A percentile compares a stretch with the other conserved stretches of the same genome.
phyloP scores from a whole-genome alignment of 2,329 filamentous ascomycete species.

The Rhytidhysteron rufulum region DNA sequence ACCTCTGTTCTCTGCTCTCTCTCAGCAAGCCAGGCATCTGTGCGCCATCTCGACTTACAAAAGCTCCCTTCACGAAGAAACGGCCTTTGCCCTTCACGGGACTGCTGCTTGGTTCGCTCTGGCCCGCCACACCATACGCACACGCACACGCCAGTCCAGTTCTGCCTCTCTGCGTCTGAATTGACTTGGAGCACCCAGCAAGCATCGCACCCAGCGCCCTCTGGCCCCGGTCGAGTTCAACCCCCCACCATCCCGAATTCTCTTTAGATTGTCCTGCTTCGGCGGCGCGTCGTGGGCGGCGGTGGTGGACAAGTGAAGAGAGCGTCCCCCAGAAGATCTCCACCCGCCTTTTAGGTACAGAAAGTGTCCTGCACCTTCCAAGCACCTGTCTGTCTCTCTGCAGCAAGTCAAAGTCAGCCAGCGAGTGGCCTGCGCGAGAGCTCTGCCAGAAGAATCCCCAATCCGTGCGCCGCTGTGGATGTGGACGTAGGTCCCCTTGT shows the following conservation, averaged over 20 bases:
- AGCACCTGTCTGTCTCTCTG: conserved; percentile 1
- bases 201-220: too few relatives aligned
- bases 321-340: conserved; percentile 26
- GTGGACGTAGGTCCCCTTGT: conserved; percentile 17
- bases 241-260: conserved; percentile 29
- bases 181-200: too few relatives aligned
- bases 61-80: conserved; percentile 15
- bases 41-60: conserved; percentile 10
- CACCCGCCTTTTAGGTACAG: conserved; percentile 29
- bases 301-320: conserved; percentile 7
- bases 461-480: too few relatives aligned
- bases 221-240: too few relatives aligned
- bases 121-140: conserved; percentile 23
- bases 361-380: conserved; percentile 13
- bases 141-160: too few relatives aligned
- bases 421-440: not conserved
- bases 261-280: conserved; percentile 35
- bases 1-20: not conserved
- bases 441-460: conserved; percentile 1
- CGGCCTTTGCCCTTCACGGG: conserved; percentile 20
- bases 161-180: too few relatives aligned
- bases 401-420: not conserved
- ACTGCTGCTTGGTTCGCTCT: conserved; percentile 22
- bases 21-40: conserved; percentile 12
- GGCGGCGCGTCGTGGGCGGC: conserved; percentile 26